phyloP scores from a whole-genome alignment of 2,329 filamentous ascomycete genomes.

The Cordyceps cateniannulata region DNA sequence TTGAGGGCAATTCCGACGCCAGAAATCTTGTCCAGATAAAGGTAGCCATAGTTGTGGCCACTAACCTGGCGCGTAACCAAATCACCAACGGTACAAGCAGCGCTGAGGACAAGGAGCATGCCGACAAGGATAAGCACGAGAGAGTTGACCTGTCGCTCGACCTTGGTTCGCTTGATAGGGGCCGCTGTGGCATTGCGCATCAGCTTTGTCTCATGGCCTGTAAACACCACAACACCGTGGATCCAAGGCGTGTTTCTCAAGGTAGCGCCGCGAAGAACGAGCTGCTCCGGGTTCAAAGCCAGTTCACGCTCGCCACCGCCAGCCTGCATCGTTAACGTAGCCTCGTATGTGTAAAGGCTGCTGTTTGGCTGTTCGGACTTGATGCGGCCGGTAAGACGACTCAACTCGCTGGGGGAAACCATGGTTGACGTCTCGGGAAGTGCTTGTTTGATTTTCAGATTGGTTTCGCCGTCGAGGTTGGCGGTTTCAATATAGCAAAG shows the following conservation, averaged over 20 bases:
- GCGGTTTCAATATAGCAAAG: constrained; percentile 98
- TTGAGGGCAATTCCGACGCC: constrained; percentile 50
- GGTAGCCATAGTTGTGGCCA: constrained; percentile 60
- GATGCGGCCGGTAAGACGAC: constrained; percentile 76
- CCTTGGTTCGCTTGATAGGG: constrained; percentile 95
- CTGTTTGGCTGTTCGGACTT: constrained; percentile 97
- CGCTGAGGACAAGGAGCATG: constrained; percentile 76
- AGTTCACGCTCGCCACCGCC: constrained; percentile 92
- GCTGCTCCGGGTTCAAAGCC: constrained; percentile 82
- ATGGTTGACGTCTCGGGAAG: constrained; percentile 85
- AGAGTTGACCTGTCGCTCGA: constrained; percentile 88
- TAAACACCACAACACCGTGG: constrained; percentile 89
- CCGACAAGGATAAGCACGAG: constrained; percentile 86
- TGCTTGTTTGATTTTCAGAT: constrained; percentile 97
- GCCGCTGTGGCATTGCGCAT: constrained; percentile 98
- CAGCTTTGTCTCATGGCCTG: constrained; percentile 92
- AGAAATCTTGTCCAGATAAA: constrained; percentile 58
- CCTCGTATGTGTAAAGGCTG: constrained; percentile 97
- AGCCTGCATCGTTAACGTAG: constrained; percentile 82
- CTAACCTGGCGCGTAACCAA: constrained; percentile 67
- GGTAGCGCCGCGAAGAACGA: constrained; percentile 87
- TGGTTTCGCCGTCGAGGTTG: constrained; percentile 95
- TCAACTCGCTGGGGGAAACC: constrained; percentile 80
- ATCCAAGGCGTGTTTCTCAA: constrained; percentile 96
- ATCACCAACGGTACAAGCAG: constrained; percentile 88